Evolutionary conservation across 805 yeast genomes (phyloP).

Genomic region (Saccharomycopsis amapae): DNA sequence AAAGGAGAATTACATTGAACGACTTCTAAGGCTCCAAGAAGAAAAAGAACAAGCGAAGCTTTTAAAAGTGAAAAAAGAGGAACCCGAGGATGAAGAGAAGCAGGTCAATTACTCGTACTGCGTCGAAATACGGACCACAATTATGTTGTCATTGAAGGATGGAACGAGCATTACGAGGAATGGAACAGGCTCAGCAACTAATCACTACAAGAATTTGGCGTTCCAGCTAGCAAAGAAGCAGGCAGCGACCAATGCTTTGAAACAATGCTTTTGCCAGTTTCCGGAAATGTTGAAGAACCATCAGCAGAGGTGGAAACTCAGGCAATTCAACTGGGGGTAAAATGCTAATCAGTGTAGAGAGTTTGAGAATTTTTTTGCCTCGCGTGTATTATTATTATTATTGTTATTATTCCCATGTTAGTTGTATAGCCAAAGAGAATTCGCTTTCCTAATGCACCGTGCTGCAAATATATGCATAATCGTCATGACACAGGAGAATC

Average conservation of each 20-base stretch:
- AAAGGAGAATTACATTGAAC: slow-evolving; percentile 11
- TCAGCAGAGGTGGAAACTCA: slow-evolving; percentile 2
- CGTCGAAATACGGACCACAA: not conserved
- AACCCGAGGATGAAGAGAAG: not conserved
- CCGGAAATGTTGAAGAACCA: slow-evolving; percentile 18
- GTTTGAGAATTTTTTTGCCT: no score
- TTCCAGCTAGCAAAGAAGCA: slow-evolving; percentile 39
- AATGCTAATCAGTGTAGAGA: no score
- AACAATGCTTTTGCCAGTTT: slow-evolving; percentile 34
- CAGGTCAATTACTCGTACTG: not conserved
- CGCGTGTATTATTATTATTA: no score
- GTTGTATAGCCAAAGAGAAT: not conserved
- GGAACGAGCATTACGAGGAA: slow-evolving; percentile 33
- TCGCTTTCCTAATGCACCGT: no score
- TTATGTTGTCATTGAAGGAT: slow-evolving; percentile 30
- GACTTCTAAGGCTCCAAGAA: slow-evolving; percentile 6
- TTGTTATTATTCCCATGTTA: not conserved
- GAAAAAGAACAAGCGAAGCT: slow-evolving; percentile 1
- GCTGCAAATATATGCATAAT: slow-evolving; percentile 6
- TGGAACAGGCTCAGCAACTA: slow-evolving; percentile 35
- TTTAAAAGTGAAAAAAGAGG: not conserved
- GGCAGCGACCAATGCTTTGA: slow-evolving; percentile 41
- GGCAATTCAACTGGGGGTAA: slow-evolving; percentile 6
- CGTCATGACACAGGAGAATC: not conserved
- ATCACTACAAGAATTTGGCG: slow-evolving; percentile 31